Conservation (phyloP, 768 basidiomycete genomes). For the Termitomyces sp. region DNA sequence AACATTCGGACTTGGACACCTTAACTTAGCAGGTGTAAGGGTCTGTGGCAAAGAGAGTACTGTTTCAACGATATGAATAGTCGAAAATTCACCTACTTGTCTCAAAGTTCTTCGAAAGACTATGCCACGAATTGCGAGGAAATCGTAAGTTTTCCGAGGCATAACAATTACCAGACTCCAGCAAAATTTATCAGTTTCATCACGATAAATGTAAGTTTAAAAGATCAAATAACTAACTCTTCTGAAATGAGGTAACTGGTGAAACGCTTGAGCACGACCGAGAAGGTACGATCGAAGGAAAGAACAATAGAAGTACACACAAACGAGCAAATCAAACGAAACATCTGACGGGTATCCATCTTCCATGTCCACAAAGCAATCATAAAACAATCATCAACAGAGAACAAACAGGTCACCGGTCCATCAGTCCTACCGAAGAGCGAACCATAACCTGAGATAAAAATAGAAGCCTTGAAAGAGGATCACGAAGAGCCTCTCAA, state of each 20-base stretch:
- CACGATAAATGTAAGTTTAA: not conserved
- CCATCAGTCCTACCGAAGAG: not conserved
- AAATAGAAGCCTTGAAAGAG: not conserved
- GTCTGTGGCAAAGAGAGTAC: not conserved
- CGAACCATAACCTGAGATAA: not conserved
- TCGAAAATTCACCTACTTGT: too few relatives aligned
- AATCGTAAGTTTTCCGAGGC: not conserved
- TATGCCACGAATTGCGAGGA: not conserved
- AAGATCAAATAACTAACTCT: not conserved
- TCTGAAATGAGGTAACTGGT: not conserved
- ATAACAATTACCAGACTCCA: not conserved
- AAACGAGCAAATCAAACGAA: not conserved
- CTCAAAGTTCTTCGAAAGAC: fast-evolving
- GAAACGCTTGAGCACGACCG: not conserved
- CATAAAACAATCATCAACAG: not conserved
- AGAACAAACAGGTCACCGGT: not conserved
- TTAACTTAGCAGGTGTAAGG: too few relatives aligned
- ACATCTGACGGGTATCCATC: not conserved
- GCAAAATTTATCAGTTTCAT: not conserved
- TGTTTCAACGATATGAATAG: not conserved
- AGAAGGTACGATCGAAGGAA: not conserved
- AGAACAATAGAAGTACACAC: not conserved
- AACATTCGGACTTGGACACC: too few relatives aligned
- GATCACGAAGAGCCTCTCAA: conserved; percentile 9
- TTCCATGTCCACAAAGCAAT: not conserved